A percentile compares a stretch with the other conserved stretches of the same genome.
Conservation (phyloP, 2,329 filamentous ascomycete species). For the Colletotrichum incanum region DNA sequence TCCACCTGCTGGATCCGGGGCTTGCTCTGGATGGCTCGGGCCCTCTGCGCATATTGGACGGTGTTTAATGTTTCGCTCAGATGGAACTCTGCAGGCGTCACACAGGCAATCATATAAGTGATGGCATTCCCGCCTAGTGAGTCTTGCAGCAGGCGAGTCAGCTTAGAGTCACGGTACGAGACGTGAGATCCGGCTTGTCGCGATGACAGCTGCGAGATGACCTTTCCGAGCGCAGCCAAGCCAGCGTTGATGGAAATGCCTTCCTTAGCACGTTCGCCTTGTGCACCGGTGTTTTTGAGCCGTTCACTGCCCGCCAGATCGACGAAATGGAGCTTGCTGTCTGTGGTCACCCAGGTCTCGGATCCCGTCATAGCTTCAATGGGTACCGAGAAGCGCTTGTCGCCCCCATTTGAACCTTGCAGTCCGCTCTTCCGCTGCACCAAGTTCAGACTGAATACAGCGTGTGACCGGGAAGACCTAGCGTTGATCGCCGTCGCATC, state of each 20-base stretch:
- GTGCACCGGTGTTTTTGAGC: constrained; percentile 96
- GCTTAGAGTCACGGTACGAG: constrained; percentile 97
- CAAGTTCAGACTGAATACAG: constrained; percentile 95
- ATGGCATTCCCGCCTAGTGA: constrained; percentile 97
- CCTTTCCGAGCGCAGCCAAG: constrained; percentile 94
- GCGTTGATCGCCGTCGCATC: constrained; percentile 98
- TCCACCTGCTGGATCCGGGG: constrained; percentile 95
- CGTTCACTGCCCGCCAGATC: constrained; percentile 97
- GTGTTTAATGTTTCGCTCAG: constrained; percentile 98
- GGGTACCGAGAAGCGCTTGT: constrained; percentile 91
- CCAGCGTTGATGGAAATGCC: constrained; percentile 99
- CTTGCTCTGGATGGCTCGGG: constrained; percentile 96
- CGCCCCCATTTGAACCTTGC: constrained; percentile 68
- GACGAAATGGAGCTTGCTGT: constrained; percentile 99
- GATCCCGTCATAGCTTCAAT: constrained; percentile 83
- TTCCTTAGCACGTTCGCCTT: constrained; percentile 93
- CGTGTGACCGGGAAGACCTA: constrained; percentile 96
- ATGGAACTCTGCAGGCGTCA: constrained; percentile 97
- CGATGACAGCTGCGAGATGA: constrained; percentile 97
- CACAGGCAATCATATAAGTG: constrained; percentile 99
- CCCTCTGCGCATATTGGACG: constrained; percentile 96
- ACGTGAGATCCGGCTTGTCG: constrained; percentile 90
- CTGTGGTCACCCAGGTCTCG: constrained; percentile 83
- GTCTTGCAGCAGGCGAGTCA: constrained; percentile 95
- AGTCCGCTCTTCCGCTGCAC: constrained; percentile 83